Evolutionary conservation across 2,329 filamentous ascomycete genomes (phyloP).

Genomic region (Diaporthe citri): DNA sequence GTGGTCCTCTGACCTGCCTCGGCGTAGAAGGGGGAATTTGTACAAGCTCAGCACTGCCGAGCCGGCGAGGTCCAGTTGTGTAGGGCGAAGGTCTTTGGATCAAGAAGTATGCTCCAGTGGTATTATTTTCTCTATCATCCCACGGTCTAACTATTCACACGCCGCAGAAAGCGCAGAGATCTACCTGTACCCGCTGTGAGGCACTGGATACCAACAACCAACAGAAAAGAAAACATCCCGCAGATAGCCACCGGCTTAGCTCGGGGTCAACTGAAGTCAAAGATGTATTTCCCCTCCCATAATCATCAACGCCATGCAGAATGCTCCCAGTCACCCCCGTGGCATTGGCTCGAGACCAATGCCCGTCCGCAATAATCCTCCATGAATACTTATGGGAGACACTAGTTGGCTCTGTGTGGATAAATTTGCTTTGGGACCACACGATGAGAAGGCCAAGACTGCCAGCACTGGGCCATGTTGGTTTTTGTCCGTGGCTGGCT

Average conservation of each 20-base stretch:
- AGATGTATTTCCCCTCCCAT: background rate
- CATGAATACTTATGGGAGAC: background rate
- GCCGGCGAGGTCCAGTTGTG: background rate
- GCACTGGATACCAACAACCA: background rate
- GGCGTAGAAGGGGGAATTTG: background rate
- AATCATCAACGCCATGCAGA: background rate
- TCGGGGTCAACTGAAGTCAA: background rate
- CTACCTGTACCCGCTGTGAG: background rate
- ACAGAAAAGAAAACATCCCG: background rate
- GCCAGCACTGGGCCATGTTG: background rate
- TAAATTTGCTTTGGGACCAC: background rate
- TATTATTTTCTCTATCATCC: background rate
- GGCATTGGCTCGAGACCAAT: background rate
- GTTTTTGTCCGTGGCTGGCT: background rate
- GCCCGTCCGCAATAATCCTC: background rate
- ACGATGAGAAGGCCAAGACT: background rate
- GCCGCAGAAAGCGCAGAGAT: too few relatives aligned
- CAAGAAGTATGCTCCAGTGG: background rate
- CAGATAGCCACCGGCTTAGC: background rate
- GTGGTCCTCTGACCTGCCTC: too few relatives aligned
- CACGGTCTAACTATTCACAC: background rate
- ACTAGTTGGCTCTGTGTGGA: background rate
- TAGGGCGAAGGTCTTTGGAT: background rate
- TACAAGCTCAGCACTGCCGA: background rate
- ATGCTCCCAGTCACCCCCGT: background rate